Percentiles rank a stretch among this genome's conserved stretches.
phyloP scores from a whole-genome alignment of 192 early-diverging fungal species.

The Thoreauomyces humboldtii region DNA sequence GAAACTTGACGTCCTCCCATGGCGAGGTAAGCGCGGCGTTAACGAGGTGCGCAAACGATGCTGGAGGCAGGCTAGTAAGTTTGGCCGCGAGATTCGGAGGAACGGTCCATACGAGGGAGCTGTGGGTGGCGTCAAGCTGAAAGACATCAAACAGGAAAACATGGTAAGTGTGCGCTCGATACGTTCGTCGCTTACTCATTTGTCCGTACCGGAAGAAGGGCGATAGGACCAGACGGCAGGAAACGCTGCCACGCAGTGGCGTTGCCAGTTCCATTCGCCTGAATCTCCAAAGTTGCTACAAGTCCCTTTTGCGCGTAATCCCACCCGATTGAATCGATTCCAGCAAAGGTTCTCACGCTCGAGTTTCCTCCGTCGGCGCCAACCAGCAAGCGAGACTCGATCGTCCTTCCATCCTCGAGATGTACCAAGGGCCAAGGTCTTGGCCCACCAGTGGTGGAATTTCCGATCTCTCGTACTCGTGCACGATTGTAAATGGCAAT shows the following conservation, averaged over 20 bases:
- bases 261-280: slow-evolving; percentile 34
- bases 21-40: slow-evolving; percentile 80
- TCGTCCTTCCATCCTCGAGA: slow-evolving; percentile 60
- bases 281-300: slow-evolving; percentile 77
- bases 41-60: slow-evolving; percentile 65
- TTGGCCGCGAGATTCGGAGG: slow-evolving; percentile 59
- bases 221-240: slow-evolving; percentile 89
- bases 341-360: slow-evolving; percentile 76
- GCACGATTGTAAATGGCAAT: slow-evolving; percentile 64
- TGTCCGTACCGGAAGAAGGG: slow-evolving; percentile 85
- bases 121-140: slow-evolving; percentile 57
- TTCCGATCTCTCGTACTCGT: neutral
- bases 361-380: slow-evolving; percentile 91
- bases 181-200: too few relatives aligned
- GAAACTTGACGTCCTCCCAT: slow-evolving; percentile 68
- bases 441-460: neutral
- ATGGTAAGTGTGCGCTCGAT: too few relatives aligned
- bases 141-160: too few relatives aligned
- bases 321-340: slow-evolving; percentile 80
- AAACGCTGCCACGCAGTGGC: slow-evolving; percentile 92
- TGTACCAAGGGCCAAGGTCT: slow-evolving; percentile 70
- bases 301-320: slow-evolving; percentile 84
- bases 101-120: slow-evolving; percentile 92
- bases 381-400: slow-evolving; percentile 77
- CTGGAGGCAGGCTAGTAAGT: slow-evolving; percentile 59